Evolutionary conservation across 208 protist genomes (phyloP).

Genomic region (Leishmania lainsoni): DNA sequence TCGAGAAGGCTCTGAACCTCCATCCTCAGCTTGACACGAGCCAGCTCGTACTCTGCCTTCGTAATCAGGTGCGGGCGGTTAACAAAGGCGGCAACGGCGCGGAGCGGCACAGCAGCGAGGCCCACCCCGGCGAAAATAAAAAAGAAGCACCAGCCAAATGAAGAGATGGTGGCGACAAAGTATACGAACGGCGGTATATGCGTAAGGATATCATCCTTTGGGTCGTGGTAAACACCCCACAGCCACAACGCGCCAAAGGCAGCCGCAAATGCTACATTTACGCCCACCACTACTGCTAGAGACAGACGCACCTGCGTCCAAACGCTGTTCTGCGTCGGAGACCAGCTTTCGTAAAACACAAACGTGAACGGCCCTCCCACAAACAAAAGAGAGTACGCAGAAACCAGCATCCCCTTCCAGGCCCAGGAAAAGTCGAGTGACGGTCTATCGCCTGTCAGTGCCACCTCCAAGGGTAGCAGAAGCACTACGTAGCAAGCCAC

Average conservation of each 20-base stretch:
- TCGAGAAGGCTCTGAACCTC: slow-evolving; percentile 74
- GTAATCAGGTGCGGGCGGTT: slow-evolving; percentile 77
- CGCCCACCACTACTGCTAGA: slow-evolving; percentile 6
- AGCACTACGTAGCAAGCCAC: slow-evolving; percentile 76
- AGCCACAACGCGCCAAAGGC: slow-evolving; percentile 32
- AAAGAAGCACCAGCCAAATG: slow-evolving; percentile 87
- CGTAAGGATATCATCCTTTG: slow-evolving; percentile 10
- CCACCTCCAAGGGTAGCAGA: slow-evolving; percentile 93
- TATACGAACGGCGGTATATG: slow-evolving; percentile 61
- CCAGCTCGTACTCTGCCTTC: slow-evolving; percentile 69
- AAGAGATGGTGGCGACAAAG: slow-evolving; percentile 60
- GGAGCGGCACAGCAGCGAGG: slow-evolving; percentile 87
- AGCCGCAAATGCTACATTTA: slow-evolving; percentile 17
- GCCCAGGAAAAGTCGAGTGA: slow-evolving; percentile 18
- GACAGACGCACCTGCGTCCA: slow-evolving; percentile 32
- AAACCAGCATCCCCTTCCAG: slow-evolving; percentile 33
- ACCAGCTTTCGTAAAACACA: slow-evolving; percentile 89
- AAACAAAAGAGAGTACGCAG: slow-evolving; percentile 41
- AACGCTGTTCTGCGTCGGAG: slow-evolving; percentile 32
- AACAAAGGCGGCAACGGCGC: slow-evolving; percentile 73
- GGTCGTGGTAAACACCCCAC: slow-evolving; percentile 22
- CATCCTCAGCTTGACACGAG: slow-evolving; percentile 61
- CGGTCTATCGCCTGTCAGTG: slow-evolving; percentile 44
- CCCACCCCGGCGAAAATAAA: slow-evolving; percentile 94
- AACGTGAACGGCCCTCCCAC: slow-evolving; percentile 87